These are phyloP conservation scores for Cystobasidiaceae sp. DNA, from an alignment of 1,284 basidiomycete species.

Conservation along the genomic window DNA sequence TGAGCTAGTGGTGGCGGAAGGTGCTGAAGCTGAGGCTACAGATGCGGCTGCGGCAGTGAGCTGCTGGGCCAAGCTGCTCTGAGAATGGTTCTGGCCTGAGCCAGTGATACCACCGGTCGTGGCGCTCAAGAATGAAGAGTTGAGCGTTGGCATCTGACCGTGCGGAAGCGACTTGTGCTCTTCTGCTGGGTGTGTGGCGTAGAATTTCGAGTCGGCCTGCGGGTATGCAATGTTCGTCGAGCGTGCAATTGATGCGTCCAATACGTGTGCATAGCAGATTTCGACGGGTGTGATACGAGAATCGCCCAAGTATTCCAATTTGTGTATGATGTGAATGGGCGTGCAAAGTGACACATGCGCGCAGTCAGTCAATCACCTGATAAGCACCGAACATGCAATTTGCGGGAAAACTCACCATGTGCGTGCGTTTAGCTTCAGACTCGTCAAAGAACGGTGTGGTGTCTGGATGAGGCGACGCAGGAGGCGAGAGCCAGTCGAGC, in stretches of 20 bases:
- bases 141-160: constrained; percentile 19
- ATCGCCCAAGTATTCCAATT: background rate
- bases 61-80: background rate
- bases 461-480: constrained; percentile 14
- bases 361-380: too few species aligned
- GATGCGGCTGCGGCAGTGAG: background rate
- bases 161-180: constrained; percentile 3
- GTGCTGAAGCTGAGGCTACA: background rate
- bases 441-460: constrained; percentile 27
- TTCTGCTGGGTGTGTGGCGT: constrained; percentile 23
- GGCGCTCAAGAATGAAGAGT: background rate
- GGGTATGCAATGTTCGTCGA: background rate
- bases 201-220: constrained; percentile 29
- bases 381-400: too few species aligned
- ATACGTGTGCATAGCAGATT: background rate
- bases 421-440: constrained; percentile 16
- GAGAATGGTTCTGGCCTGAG: background rate
- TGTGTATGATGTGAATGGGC: background rate
- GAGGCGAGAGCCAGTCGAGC: constrained; percentile 30
- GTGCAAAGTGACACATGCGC: too few species aligned
- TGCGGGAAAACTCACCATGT: constrained; percentile 27
- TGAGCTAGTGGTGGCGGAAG: background rate
- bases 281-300: too few species aligned
- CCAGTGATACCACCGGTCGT: background rate
- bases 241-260: background rate